Evolutionary conservation across 306 rosid species (phyloP).

Genomic region (Astragalus glycyphyllos): DNA sequence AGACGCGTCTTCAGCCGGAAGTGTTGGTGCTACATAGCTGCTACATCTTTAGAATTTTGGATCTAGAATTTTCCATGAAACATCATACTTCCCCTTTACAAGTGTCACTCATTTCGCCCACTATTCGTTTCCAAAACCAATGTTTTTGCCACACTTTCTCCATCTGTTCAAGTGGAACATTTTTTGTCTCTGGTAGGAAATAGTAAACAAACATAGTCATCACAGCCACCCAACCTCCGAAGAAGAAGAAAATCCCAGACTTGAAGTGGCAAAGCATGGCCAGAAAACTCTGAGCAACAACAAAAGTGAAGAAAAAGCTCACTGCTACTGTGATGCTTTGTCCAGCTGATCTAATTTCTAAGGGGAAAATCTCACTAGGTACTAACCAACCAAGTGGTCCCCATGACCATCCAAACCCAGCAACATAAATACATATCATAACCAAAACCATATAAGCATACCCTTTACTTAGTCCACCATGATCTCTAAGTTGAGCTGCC

Average conservation of each 20-base stretch:
- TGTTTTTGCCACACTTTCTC: constrained; percentile 58
- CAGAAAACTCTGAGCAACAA: constrained; percentile 55
- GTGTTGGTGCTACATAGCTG: background rate
- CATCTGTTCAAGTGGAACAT: constrained; percentile 50
- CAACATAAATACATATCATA: constrained; percentile 51
- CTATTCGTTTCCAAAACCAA: constrained; percentile 60
- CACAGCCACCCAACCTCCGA: constrained; percentile 62
- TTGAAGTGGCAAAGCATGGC: constrained; percentile 56
- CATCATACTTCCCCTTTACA: constrained; percentile 24
- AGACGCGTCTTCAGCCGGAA: too few species aligned
- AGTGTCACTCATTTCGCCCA: constrained; percentile 28
- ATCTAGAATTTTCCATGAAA: background rate
- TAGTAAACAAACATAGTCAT: constrained; percentile 52
- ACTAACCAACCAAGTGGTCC: constrained; percentile 56
- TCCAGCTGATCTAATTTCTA: constrained; percentile 51
- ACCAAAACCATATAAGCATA: constrained; percentile 48
- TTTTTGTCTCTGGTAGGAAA: constrained; percentile 40
- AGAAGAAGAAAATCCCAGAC: constrained; percentile 57
- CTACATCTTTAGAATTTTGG: background rate
- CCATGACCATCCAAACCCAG: constrained; percentile 62
- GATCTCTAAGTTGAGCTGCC: constrained; percentile 48
- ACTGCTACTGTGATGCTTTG: constrained; percentile 62
- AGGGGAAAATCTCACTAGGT: constrained; percentile 58
- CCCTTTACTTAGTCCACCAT: constrained; percentile 49
- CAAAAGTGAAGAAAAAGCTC: constrained; percentile 56